Conservation (phyloP, 192 early-diverging fungal species). For the Funneliformis geosporum region DNA sequence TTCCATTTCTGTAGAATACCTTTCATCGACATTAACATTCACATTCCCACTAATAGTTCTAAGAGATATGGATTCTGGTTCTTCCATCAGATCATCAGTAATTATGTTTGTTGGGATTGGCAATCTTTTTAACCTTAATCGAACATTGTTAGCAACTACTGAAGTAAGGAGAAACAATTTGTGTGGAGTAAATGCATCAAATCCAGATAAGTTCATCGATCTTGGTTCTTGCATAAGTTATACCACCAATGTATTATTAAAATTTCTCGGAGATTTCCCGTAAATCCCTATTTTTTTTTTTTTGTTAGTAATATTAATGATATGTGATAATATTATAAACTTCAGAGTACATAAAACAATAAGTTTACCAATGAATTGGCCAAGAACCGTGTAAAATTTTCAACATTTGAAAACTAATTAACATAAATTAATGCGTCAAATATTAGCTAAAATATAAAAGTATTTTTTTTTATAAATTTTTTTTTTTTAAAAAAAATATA, state of each 20-base stretch:
- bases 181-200: constrained; percentile 62
- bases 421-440: constrained; percentile 28
- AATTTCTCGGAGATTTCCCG: constrained; percentile 63
- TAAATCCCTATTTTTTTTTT: no score
- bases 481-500: no score
- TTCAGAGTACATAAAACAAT: neutral
- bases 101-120: constrained; percentile 30
- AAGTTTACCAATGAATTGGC: constrained; percentile 53
- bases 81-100: constrained; percentile 23
- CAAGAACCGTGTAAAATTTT: constrained; percentile 63
- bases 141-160: constrained; percentile 61
- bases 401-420: constrained; percentile 51
- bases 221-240: constrained; percentile 58
- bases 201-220: constrained; percentile 58
- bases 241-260: constrained; percentile 65
- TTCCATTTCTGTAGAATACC: constrained; percentile 77
- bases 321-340: no score
- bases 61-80: constrained; percentile 67
- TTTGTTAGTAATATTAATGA: no score
- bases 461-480: no score
- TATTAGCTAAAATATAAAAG: no score
- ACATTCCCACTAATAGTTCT: constrained; percentile 66
- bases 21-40: constrained; percentile 52
- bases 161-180: constrained; percentile 67
- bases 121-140: constrained; percentile 52